Percentiles rank a stretch among this genome's conserved stretches.
These are phyloP conservation scores for Sordaria brevicollis DNA, from an alignment of 495 filamentous ascomycete genomes.

Conservation along the genomic window DNA sequence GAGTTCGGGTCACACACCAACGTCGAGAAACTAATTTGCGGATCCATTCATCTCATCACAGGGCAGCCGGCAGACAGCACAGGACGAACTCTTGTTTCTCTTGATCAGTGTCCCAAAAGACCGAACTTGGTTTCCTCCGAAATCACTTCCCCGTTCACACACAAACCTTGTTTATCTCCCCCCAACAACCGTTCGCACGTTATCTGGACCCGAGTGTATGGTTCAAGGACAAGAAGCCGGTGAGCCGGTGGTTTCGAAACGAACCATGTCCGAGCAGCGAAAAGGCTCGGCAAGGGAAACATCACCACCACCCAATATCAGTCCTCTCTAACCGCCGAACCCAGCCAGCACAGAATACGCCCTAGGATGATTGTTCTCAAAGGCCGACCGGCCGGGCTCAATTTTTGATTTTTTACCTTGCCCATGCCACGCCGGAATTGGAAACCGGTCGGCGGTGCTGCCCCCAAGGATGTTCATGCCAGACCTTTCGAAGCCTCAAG, in stretches of 20 bases:
- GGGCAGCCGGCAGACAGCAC: too few species aligned
- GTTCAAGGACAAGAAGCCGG: neutral
- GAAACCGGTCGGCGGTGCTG: neutral
- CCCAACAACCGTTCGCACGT: neutral
- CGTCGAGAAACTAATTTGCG: neutral
- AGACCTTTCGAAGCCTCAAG: neutral
- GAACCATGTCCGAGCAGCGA: neutral
- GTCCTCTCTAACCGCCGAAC: neutral
- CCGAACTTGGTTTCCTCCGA: neutral
- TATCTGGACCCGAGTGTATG: neutral
- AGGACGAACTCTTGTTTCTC: neutral
- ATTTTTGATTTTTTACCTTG: neutral
- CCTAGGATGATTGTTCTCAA: neutral
- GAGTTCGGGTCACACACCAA: neutral
- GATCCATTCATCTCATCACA: neutral
- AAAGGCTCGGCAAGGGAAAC: neutral
- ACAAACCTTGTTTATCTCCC: too few species aligned
- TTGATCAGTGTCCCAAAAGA: neutral
- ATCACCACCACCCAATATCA: neutral
- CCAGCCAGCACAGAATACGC: neutral
- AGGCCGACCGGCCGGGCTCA: neutral
- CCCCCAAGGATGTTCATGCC: neutral
- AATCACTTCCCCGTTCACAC: neutral
- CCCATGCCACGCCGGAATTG: neutral
- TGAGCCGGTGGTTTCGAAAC: neutral